Base-by-base conservation (phyloP, 495 filamentous ascomycete species). In the Lepidopterella palustris region DNA sequence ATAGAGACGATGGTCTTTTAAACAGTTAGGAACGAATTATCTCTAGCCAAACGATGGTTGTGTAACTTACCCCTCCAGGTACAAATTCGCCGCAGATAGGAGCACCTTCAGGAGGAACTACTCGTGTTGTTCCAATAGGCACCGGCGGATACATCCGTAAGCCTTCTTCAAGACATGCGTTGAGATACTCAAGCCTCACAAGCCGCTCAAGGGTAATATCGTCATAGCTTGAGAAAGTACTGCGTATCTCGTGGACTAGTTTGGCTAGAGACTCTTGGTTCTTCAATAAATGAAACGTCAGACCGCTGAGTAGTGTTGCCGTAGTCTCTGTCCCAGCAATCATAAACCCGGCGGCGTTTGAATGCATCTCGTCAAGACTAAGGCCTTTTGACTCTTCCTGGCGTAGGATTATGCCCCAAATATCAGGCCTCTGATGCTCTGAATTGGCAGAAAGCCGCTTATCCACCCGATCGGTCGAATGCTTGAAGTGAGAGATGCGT, bases 291-390 rank as follows among this genome's bases (percentile, higher is more conserved):
- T 2, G 75, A 71, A 57, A 81, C 74, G 28, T 59, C 2, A 66
- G 18, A 8, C 67, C 69, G 26, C 47, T 40, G 3, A 71, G 53
- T 2, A 63, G 35, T 18, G 51, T 69, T 8, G 67, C 64, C 0
- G 69, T 67, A 11, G 69, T 71, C 61, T 85, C 82, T 55, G 80
- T 83, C 0, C 82, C 82, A 4, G 82, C 79, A 10, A 76, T 66
- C 42, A 81, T 72, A 53, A 80, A 67, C 4, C 72, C 61, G 26
- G 70, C 59, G 8, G 63, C 24, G 10, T 63, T 83, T 1, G 75
- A 64, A 54, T 81, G 72, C 20, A 80, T 72, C 52, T 79, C 74
- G 1, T 55, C 66, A 1, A 55, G 49, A 0, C 69, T 69, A 51
- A 81, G 60, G 6, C 67, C 67, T 29, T 69, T 54, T 25, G 65